A percentile compares a stretch with the other conserved stretches of the same genome.
These are phyloP conservation scores for Globisporangium cystogenes DNA, from an alignment of 352 stramenopile genomes.

Conservation along the genomic window DNA sequence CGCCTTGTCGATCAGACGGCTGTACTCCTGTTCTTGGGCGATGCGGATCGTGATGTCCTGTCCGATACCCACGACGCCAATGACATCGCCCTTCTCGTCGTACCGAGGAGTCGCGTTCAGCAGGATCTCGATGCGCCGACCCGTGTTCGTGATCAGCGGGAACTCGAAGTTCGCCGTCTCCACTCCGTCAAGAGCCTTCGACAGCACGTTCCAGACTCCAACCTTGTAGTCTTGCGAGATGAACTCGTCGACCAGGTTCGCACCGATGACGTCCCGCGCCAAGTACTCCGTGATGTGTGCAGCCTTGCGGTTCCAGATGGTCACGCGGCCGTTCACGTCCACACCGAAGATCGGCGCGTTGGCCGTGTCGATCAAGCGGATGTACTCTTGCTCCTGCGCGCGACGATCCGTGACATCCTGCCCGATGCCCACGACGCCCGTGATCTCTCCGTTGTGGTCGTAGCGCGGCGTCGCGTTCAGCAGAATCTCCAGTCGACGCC, in stretches of 20 bases:
- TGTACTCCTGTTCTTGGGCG: constrained; percentile 60
- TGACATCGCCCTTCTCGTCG: constrained; percentile 74
- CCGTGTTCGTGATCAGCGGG: constrained; percentile 45
- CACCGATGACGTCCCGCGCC: constrained; percentile 18
- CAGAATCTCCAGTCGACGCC: constrained; percentile 66
- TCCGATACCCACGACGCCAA: constrained; percentile 87
- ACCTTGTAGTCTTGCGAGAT: constrained; percentile 49
- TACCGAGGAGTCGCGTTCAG: constrained; percentile 48
- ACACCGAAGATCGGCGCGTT: constrained; percentile 90
- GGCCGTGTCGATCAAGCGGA: constrained; percentile 84
- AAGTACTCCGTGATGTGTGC: constrained; percentile 89
- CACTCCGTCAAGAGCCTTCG: constrained; percentile 29
- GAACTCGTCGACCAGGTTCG: constrained; percentile 68
- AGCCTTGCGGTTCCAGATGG: constrained; percentile 91
- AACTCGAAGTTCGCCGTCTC: constrained; percentile 66
- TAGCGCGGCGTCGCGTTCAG: constrained; percentile 70
- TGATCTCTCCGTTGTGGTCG: constrained; percentile 73
- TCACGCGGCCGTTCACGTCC: constrained; percentile 74
- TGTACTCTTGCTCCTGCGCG: constrained; percentile 85
- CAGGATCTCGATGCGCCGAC: constrained; percentile 40
- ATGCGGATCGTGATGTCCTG: constrained; percentile 82
- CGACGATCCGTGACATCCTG: constrained; percentile 81
- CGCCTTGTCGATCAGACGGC: constrained; percentile 51
- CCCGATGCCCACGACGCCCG: constrained; percentile 71
- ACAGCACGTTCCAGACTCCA: constrained; percentile 23